Percentiles rank a stretch among this genome's conserved stretches.
Evolutionary conservation across 495 filamentous ascomycete species (phyloP).

Genomic region (Chaetomium cochliodes): DNA sequence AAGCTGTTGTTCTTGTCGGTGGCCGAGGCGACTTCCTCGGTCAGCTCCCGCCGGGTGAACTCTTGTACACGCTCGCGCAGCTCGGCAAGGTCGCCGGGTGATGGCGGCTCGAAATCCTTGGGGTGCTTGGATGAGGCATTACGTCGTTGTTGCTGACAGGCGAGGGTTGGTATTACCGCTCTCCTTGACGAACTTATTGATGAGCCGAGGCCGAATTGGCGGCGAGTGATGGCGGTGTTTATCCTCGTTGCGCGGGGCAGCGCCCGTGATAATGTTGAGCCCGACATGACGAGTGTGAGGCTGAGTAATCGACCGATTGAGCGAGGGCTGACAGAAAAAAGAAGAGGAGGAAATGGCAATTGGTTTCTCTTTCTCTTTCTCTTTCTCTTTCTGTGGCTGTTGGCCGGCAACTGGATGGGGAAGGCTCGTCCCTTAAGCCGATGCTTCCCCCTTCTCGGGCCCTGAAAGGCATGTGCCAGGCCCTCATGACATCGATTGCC

Average conservation of each 20-base stretch:
- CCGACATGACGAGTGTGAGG: slow-evolving; percentile 28
- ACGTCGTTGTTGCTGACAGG: slow-evolving; percentile 26
- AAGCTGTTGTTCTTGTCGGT: slow-evolving; percentile 89
- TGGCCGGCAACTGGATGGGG: neutral
- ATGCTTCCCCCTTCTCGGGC: slow-evolving; percentile 13
- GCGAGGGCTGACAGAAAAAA: neutral
- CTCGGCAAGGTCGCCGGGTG: slow-evolving; percentile 72
- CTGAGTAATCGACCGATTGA: neutral
- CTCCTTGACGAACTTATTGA: slow-evolving; percentile 19
- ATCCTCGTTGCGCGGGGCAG: slow-evolving; percentile 32
- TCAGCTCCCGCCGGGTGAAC: slow-evolving; percentile 81
- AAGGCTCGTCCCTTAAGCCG: slow-evolving; percentile 16
- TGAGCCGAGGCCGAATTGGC: slow-evolving; percentile 17
- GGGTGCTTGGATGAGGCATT: slow-evolving; percentile 70
- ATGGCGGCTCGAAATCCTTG: slow-evolving; percentile 73
- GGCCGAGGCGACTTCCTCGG: slow-evolving; percentile 73
- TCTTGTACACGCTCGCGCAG: slow-evolving; percentile 89
- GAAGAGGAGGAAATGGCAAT: slow-evolving; percentile 6
- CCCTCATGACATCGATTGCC: slow-evolving; percentile 17
- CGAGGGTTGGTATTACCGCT: slow-evolving; percentile 6
- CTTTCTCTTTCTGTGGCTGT: neutral
- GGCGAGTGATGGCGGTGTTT: neutral
- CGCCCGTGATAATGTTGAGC: slow-evolving; percentile 33
- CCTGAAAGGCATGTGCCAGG: slow-evolving; percentile 7
- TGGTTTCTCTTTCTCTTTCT: neutral